Base-by-base conservation (phyloP, 345 rosid genomes). In the Theobroma cacao region DNA sequence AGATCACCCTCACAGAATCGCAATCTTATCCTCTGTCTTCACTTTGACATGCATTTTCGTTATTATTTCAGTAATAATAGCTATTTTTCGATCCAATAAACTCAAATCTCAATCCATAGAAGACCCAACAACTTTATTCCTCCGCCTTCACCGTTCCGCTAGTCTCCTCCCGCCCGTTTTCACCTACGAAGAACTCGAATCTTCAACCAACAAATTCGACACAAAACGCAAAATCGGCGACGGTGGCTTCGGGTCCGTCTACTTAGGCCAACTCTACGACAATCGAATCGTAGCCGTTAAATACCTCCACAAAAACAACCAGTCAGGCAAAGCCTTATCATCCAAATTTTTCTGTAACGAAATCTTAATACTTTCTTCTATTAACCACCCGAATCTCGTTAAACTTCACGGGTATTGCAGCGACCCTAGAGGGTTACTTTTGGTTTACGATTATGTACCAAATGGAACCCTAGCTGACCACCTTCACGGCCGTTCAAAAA, bases 361-460 rank as follows among this genome's bases (percentile, higher is more conserved):
- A 85, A 95, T 95, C 78, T 59, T 95, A 66, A 95, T 95, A 18
- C 89, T 95, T 24, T 95, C 97, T 2, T 92, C 98, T 0, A 91
- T 95, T 34, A 60, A 90, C 45, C 98, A 95, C 43, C 96, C 92
- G 2, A 93, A 93, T 80, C 92, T 95, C 12, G 99, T 95, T 7
- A 93, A 84, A 83, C 93, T 95, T 64, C 97, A 95, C 59, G 99
- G 99, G 5, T 95, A 95, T 66, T 95, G 99, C 91, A 87, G 93
- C 78, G 99, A 95, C 77, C 97, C 97, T 41, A 89, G 99, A 83
- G 99, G 99, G 0, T 85, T 95, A n/a, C 91, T 95, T 33, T 80
- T 95, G 30, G 97, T 93, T 0, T 92, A 93, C 72, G 96, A 95
- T 64, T 95, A 93, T 74, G 93, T 95, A 58, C 83, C 97, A 0